A percentile compares a stretch with the other conserved stretches of the same genome.
These are phyloP conservation scores for Boletus coccyginus DNA, from an alignment of 768 basidiomycete species.

Conservation along the genomic window DNA sequence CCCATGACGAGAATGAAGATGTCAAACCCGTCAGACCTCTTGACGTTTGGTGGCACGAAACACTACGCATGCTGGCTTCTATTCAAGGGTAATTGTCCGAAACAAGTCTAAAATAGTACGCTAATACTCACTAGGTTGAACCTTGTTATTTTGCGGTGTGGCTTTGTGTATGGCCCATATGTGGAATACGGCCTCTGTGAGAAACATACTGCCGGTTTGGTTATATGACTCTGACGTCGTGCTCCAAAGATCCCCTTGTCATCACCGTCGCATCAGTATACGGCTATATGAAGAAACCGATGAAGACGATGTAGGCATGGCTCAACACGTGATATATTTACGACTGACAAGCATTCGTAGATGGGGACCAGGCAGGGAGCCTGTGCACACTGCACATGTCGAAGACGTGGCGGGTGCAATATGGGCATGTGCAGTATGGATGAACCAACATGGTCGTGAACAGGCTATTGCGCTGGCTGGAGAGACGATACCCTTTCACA, in stretches of 20 bases:
- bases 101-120: neutral
- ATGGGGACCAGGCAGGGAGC: slow-evolving; percentile 77
- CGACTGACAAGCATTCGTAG: slow-evolving; percentile 35
- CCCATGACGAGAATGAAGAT: slow-evolving; percentile 70
- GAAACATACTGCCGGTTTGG: slow-evolving; percentile 24
- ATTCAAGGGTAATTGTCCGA: slow-evolving; percentile 57
- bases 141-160: slow-evolving; percentile 73
- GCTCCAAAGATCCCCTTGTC: slow-evolving; percentile 55
- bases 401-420: slow-evolving; percentile 76
- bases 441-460: slow-evolving; percentile 56
- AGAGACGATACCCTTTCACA: slow-evolving; percentile 37
- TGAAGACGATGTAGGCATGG: slow-evolving; percentile 72
- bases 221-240: slow-evolving; percentile 12
- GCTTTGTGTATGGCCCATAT: slow-evolving; percentile 81
- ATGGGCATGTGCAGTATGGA: slow-evolving; percentile 80
- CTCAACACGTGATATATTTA: neutral
- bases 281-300: slow-evolving; percentile 77
- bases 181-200: slow-evolving; percentile 65
- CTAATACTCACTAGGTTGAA: slow-evolving; percentile 54
- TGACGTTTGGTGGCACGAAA: slow-evolving; percentile 90
- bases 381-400: slow-evolving; percentile 72
- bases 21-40: slow-evolving; percentile 65
- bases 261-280: slow-evolving; percentile 79
- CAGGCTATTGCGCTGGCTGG: slow-evolving; percentile 59
- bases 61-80: slow-evolving; percentile 67